Percentiles rank a stretch among this genome's conserved stretches.
These are phyloP conservation scores for Aspergillus cejpii DNA, from an alignment of 2,329 filamentous ascomycete species.

Conservation along the genomic window DNA sequence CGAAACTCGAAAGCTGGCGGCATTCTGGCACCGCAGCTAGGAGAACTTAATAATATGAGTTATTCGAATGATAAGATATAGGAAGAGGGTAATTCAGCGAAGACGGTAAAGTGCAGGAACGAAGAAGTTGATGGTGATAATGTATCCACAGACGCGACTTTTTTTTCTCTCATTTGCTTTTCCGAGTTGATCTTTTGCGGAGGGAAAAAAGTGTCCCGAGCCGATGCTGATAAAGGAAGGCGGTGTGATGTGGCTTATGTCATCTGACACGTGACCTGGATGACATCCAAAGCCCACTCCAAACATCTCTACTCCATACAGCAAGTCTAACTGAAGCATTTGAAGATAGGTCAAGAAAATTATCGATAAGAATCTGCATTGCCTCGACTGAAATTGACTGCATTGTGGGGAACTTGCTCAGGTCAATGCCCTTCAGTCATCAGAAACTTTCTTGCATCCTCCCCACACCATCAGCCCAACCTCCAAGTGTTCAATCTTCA, in stretches of 20 bases:
- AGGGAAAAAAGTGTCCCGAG: neutral
- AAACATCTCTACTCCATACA: too few relatives aligned
- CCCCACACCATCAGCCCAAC: conserved; percentile 17
- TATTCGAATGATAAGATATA: neutral
- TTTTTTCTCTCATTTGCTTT: neutral
- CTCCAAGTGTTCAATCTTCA: conserved; percentile 21
- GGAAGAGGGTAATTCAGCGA: neutral
- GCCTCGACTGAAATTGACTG: neutral
- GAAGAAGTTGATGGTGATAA: neutral
- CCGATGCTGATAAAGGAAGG: neutral
- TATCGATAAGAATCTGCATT: neutral
- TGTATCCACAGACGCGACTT: neutral
- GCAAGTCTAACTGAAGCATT: neutral
- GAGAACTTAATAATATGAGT: neutral
- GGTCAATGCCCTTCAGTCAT: neutral
- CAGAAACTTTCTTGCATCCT: neutral
- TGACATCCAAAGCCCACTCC: too few relatives aligned
- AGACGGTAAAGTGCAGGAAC: neutral
- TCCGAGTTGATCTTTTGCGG: neutral
- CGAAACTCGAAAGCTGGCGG: conserved; percentile 31
- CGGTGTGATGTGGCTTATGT: neutral
- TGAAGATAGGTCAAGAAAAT: neutral
- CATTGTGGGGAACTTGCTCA: neutral
- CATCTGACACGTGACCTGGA: neutral
- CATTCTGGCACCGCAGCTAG: conserved; percentile 11